Conservation (phyloP, 164 flowering plant genomes). For the Magnolia officinalis region DNA sequence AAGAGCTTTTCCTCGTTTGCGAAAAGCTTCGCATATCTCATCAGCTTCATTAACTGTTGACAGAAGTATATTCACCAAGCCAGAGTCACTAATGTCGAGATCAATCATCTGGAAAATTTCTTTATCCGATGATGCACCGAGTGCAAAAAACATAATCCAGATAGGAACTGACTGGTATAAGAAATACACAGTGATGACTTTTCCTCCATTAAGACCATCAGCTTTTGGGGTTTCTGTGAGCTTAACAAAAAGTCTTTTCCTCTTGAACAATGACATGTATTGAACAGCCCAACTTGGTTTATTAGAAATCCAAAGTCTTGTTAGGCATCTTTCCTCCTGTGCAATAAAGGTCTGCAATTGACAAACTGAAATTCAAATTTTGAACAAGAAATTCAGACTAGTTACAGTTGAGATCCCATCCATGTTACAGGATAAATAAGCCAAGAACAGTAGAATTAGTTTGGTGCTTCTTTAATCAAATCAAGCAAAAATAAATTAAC, state of each 20-base stretch:
- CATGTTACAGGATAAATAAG: not conserved
- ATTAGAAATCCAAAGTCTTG: constrained; percentile 64
- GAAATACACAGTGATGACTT: constrained; percentile 49
- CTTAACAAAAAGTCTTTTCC: constrained; percentile 53
- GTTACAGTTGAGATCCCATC: not conserved
- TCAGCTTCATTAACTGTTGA: constrained; percentile 80
- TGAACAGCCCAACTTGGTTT: constrained; percentile 51
- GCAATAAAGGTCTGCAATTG: constrained; percentile 74
- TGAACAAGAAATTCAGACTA: not conserved
- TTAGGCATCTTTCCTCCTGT: constrained; percentile 74
- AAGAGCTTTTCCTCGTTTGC: constrained; percentile 41
- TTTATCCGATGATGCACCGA: constrained; percentile 69
- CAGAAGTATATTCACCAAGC: constrained; percentile 49
- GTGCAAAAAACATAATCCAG: constrained; percentile 86
- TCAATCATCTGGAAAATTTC: constrained; percentile 71
- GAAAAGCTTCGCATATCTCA: constrained; percentile 47
- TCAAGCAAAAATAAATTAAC: not conserved
- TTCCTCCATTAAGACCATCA: constrained; percentile 45
- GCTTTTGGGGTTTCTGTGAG: constrained; percentile 34
- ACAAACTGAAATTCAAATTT: not conserved
- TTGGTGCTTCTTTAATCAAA: not conserved
- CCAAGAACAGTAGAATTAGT: not conserved
- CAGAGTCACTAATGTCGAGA: constrained; percentile 36
- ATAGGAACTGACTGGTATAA: constrained; percentile 50
- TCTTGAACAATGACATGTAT: constrained; percentile 46